Evolutionary conservation across 305 asterid species (phyloP), one percentile per base, ranked within the genome.

Genomic region (Galium porrigens): DNA sequence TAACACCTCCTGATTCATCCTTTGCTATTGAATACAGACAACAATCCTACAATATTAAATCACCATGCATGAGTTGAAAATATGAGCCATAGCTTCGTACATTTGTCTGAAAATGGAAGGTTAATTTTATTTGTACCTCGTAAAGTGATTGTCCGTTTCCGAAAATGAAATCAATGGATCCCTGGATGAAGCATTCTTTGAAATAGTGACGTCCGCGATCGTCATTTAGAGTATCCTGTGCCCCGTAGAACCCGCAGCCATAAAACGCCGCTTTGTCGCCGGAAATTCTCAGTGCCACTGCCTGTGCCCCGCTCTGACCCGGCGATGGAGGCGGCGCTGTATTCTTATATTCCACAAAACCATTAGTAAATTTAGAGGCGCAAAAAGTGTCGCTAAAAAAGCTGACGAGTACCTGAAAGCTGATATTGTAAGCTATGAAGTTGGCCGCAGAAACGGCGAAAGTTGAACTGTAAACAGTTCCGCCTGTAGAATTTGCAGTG

Each of bases 101-200:
- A n/a, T n/a, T n/a, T n/a, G 29, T 53, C 30, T 3, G 8, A 8
- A 54, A 11, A 57, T 5, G 9, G 14, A 55, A 25, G n/a, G 15
- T 22, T 11, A 9, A 34, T 1, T n/a, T n/a, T n/a, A n/a, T n/a
- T n/a, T 51, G 10, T 83, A 85, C 90, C 90, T 85, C 85, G 62
- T 74, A 85, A n/a, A 84, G 81, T 42, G 94, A 86, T 77, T 83
- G 79, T 10, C 64, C 98, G 61, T 78, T 78, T 61, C 98, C 98
- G 27, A 85, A 91, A 56, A 91, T 84, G 83, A 91, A 91, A 79
- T 88, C 98, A 57, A 88, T 86, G 62, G 95, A 86, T 6, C 98
- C 98, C 57, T 91, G 86, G 54, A 91, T 82, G 67, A 74, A 79
- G 61, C 97, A 86, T 20, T 91, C 79, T 73, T 82, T 88, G 65